Evolutionary conservation across 2,329 filamentous ascomycete species (phyloP).

Genomic region (Byssoonygena ceratinophila): DNA sequence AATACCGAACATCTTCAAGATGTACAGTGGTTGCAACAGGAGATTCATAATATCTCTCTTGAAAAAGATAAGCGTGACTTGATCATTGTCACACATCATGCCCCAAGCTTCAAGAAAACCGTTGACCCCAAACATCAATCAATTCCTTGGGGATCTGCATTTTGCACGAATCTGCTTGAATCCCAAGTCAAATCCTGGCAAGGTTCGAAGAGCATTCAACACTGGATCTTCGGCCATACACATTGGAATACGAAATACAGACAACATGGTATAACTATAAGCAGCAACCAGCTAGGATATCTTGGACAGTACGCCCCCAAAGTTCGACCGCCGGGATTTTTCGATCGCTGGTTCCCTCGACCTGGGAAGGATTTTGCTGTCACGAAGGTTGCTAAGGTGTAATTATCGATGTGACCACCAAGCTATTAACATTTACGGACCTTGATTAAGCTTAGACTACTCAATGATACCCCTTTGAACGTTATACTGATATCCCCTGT

Average conservation of each 20-base stretch:
- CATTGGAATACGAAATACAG: constrained; percentile 37
- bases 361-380: constrained; percentile 6
- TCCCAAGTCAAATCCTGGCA: not conserved
- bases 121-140: constrained; percentile 39
- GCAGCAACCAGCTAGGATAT: constrained; percentile 38
- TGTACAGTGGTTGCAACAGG: constrained; percentile 39
- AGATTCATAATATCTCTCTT: constrained; percentile 22
- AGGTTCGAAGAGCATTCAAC: constrained; percentile 8
- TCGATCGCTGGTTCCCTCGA: constrained; percentile 10
- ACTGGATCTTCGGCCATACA: constrained; percentile 40
- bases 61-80: constrained; percentile 21
- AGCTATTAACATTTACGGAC: not conserved
- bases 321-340: constrained; percentile 13
- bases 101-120: constrained; percentile 40
- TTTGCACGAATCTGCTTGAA: constrained; percentile 20
- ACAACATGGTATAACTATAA: constrained; percentile 26
- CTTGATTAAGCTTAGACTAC: not conserved
- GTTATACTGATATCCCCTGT: too few species aligned
- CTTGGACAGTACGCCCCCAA: constrained; percentile 28
- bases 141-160: constrained; percentile 41
- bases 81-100: constrained; percentile 47
- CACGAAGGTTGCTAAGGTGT: constrained; percentile 8
- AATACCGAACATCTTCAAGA: constrained; percentile 41
- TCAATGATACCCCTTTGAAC: not conserved
- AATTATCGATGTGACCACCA: constrained; percentile 1